Base-by-base conservation (phyloP, 2,329 filamentous ascomycete species). In the Botrytis elliptica region DNA sequence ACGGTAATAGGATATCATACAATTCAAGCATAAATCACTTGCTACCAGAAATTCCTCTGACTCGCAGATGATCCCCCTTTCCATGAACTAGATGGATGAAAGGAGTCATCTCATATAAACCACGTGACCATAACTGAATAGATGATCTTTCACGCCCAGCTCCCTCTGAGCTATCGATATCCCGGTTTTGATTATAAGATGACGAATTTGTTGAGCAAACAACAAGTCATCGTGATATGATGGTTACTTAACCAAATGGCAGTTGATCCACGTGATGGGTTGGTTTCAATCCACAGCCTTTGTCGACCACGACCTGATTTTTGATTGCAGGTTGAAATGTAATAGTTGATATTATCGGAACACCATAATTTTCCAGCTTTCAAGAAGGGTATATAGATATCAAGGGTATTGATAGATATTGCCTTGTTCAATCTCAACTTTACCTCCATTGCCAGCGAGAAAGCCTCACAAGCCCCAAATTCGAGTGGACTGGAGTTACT, bases 351-450 rank as follows among this genome's bases (percentile, higher is more conserved):
- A 4, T 3, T 25, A 22, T 55, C 3, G 4, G 1, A 25, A 22
- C 18, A 1, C 10, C 3, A 9, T 20, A 14, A 6, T 22, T 0
- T 3, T 20, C 22, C 0, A 38, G 12, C 22, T 12, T 16, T 2
- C 4, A 1, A 20, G 3, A 29, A 40, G 8, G 55, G 9, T n/a
- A 8, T 12, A 4, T 14, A n/a, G 22, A 9, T 67, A 12, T 3
- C 46, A 55, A 29, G n/a, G 33, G 22, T 9, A 25, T 10, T 38
- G 20, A 16, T 38, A 25, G 20, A 36, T 3, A n/a, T 38, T 66
- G 75, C 62, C 44, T 71, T 76, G 2, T 14, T 16, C 22, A 20
- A 36, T 9, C 29, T 16, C 29, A 36, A 14, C 10, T 29, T 16
- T 42, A 25, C 20, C 42, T 29, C 29, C 16, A 49, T 22, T 22